Evolutionary conservation across 176 grass and related monocot genomes (phyloP), one percentile per base, ranked within the genome.

Genomic region (Stipa capillata): DNA sequence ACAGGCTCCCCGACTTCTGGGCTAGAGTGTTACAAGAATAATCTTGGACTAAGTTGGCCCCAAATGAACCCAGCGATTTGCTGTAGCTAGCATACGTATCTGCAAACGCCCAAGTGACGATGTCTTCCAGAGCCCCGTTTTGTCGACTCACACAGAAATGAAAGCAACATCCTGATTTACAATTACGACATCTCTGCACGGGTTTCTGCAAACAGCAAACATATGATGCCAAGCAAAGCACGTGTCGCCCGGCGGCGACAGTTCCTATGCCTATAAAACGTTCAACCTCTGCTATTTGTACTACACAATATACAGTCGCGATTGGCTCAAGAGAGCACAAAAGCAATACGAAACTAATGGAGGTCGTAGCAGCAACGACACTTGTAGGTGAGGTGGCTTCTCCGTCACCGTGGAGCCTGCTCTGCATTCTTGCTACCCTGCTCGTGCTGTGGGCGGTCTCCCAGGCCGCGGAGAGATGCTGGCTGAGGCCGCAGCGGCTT

Each of bases 401-500:
- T 45, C 7, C 76, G 1, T 65, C 50, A 16, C 78, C 74, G 14
- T 29, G 62, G 86, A 72, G 18, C 52, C 61, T 84, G 21, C 37
- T 72, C 35, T 54, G 25, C 2, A 83, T 83, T 1, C 15, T 80
- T 17, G 4, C 82, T 3, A 12, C n/a, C 3, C 28, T 92, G 78
- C 34, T 83, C 21, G 20, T 84, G 25, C 24, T 66, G 24, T 80
- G 57, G 71, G 83, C 32, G 18, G 27, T 13, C 13, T 35, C 59
- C 12, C 25, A 3, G 31, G 70, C 43, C 15, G 31, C 68, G 28
- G 65, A 90, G 60, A 84, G 52, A 65, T 67, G 3, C 50, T 90
- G 85, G 90, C 47, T 88, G 32, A 63, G 56, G 82, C 93, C 87
- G 2, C 69, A 58, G 72, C 76, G 87, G 54, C 71, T 97, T 8